Evolutionary conservation across 257 asterid genomes (phyloP).

Genomic region (Primulina eburnea): DNA sequence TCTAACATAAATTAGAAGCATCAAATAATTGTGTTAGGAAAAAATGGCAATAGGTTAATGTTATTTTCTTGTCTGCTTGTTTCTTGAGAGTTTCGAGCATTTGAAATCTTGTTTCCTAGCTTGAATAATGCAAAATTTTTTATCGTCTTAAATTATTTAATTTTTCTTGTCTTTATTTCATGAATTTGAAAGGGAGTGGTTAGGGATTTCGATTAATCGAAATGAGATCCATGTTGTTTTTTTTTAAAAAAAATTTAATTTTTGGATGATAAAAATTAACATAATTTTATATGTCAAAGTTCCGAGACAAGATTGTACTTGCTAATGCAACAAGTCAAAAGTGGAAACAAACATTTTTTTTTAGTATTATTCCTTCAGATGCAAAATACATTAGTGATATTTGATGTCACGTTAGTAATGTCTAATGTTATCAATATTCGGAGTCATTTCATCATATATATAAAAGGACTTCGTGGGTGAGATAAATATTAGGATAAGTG

Average conservation of each 20-base stretch:
- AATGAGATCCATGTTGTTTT: neutral
- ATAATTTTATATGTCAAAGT: neutral
- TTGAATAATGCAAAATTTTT: neutral
- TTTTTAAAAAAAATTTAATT: too few species aligned
- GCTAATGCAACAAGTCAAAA: neutral
- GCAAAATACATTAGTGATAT: too few species aligned
- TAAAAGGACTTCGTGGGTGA: too few species aligned
- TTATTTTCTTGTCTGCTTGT: slow-evolving; percentile 20
- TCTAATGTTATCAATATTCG: too few species aligned
- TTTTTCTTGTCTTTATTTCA: slow-evolving; percentile 52
- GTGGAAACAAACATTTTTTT: too few species aligned
- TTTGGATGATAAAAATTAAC: neutral
- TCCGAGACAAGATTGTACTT: neutral
- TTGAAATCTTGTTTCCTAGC: slow-evolving; percentile 29
- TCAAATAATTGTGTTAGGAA: neutral
- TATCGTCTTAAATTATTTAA: neutral
- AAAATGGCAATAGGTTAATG: neutral
- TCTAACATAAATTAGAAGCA: neutral
- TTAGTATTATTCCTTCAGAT: too few species aligned
- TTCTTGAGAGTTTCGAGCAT: slow-evolving; percentile 67
- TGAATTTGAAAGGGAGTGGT: slow-evolving; percentile 77
- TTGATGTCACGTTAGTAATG: too few species aligned
- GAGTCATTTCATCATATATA: too few species aligned
- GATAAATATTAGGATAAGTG: too few species aligned
- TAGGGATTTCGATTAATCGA: slow-evolving; percentile 23